Base-by-base conservation (phyloP, 768 basidiomycete genomes). In the Calvatia gigantea region DNA sequence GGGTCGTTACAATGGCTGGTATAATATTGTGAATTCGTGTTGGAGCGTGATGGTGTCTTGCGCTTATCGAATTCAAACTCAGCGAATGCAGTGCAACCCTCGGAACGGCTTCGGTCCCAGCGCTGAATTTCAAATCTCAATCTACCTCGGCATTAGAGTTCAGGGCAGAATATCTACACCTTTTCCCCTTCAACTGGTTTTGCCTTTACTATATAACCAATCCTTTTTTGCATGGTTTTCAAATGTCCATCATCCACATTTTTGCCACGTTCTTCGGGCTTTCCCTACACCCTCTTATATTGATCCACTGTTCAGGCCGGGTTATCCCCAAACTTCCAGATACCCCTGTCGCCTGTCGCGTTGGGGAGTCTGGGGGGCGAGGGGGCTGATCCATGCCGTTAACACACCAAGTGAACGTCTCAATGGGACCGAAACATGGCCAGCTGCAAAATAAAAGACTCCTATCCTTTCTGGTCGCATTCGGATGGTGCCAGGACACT, bases 61-160 rank as follows among this genome's bases (percentile, higher is more conserved):
- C 48, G 19, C 11, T 25, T 43, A 25, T 19, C 4, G 12, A 42
- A 32, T 52, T 52, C 51, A 42, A 52, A 52, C 51, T 42, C 51
- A 52, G 51, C 51, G 51, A 52, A 19, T 51, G 23, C 42, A 23
- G 23, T 17, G 33, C 33, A 12, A 11, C 27, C 21, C 35, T 25
- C 6, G 39, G 33, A 14, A 31, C 33, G 50, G 50, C 50, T 37
- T 27, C 32, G 14, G 17, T 15, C 33, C 38, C 25, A 19, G 33
- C 46, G 14, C 14, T 4, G 21, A 15, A 28, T n/a, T 50, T 50
- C 8, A 38, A 50, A 25, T 50, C 25, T 42, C 8, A 42, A 2
- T 37, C 15, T 23, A 19, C 41, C 23, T 35, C 21, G 19, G 41
- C 21, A 32, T 32, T 32, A 47, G 46, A 47, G n/a, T 19, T 32